Evolutionary conservation across 345 rosid species (phyloP), one percentile per base, ranked within the genome.

Genomic region (Populus tremula): DNA sequence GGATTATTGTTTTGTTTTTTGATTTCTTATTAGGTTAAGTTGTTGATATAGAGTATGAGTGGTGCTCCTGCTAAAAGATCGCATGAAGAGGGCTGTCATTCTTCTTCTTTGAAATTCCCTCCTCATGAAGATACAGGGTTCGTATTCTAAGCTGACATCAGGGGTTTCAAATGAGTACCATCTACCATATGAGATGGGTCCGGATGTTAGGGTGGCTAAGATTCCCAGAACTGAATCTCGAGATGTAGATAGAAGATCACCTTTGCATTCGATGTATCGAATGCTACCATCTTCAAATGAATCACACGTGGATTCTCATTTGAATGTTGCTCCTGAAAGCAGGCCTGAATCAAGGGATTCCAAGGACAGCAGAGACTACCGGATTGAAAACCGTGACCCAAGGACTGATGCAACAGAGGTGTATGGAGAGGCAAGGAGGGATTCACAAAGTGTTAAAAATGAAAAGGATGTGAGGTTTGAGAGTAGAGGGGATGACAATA

Each of bases 231-330:
- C 80, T 45, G 98, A 93, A 56, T 83, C 93, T 72, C 92, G 93
- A 73, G 99, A 92, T 78, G 78, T 80, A 0, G 97, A 92, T 83
- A 88, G 94, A 76, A 92, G 96, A 81, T 96, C 97, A 0, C 99
- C 98, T 70, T 59, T 95, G 78, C 94, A 88, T 68, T 82, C 89
- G 0, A 59, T 85, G 14, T 89, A 88, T 75, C 84, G 95, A 62
- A 79, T 90, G 77, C 89, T 92, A 0, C 82, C 90, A 0, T 72
- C 91, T 0, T 75, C 89, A 4, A 86, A 75, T 80, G 99, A 92
- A 62, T 68, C 91, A 1, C 93, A 89, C 79, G 43, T 86, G 81
- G 96, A 90, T 72, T 23, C 89, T 41, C 91, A 86, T 82, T 78
- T 71, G 12, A 59, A 59, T 31, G 75, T 71, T 45, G 49, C 78